Evolutionary conservation across 2,329 filamentous ascomycete species (phyloP).

Genomic region (Macrophomina phaseolina): DNA sequence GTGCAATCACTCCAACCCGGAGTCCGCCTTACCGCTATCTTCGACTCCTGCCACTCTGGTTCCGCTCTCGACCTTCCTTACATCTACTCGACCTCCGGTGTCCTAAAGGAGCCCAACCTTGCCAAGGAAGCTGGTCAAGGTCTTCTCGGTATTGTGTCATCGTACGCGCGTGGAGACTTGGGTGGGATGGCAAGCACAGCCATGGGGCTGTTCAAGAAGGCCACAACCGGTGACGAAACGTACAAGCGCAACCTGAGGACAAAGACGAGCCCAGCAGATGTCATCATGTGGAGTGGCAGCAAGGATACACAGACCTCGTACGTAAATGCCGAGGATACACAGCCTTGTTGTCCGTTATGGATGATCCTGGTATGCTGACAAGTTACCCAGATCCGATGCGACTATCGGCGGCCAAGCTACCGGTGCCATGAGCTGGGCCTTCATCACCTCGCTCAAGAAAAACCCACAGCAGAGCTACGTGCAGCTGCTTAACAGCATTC

Average conservation of each 20-base stretch:
- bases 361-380: constrained; percentile 8
- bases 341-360: constrained; percentile 29
- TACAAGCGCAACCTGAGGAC: constrained; percentile 83
- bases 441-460: constrained; percentile 87
- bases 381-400: constrained; percentile 68
- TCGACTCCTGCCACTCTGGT: constrained; percentile 81
- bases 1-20: constrained; percentile 79
- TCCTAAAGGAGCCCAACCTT: constrained; percentile 81
- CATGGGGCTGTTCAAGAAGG: constrained; percentile 87
- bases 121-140: constrained; percentile 80
- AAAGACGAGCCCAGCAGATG: constrained; percentile 92
- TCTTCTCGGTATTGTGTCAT: constrained; percentile 72
- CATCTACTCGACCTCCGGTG: constrained; percentile 79
- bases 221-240: constrained; percentile 76
- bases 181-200: constrained; percentile 79
- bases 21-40: constrained; percentile 82
- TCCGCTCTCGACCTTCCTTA: constrained; percentile 79
- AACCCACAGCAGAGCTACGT: constrained; percentile 97
- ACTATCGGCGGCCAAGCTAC: constrained; percentile 88
- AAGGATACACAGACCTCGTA: constrained; percentile 95
- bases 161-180: constrained; percentile 84
- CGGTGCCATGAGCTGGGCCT: constrained; percentile 98
- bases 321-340: constrained; percentile 40
- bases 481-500: constrained; percentile 91
- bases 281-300: constrained; percentile 97